Evolutionary conservation across 371 early-diverging fungal species (phyloP), one percentile per base, ranked within the genome.

Genomic region (Circinella minor): DNA sequence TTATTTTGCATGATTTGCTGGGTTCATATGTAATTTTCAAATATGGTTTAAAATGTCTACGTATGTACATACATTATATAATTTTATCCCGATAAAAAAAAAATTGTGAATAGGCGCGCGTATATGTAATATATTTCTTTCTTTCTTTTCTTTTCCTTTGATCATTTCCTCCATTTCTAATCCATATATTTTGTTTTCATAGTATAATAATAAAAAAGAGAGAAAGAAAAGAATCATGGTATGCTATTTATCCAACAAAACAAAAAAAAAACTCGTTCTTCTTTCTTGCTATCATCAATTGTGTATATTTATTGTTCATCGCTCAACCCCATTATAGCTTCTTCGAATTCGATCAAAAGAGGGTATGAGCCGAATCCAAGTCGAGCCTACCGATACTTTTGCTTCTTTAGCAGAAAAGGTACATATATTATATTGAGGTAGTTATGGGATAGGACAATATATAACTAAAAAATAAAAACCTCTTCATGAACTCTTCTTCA

Each of bases 341-440:
- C 86, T 96, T 61, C 92, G 97, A 68, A 81, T 95, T 66, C 89
- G 96, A 62, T 88, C 94, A 48, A 91, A 92, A 63, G 92, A 92
- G 46, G 95, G 95, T 65, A 95, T 93, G 84, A 75, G 80, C 76
- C 88, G 97, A 48, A 76, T 96, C 27, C 89, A 92, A 60, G 86
- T 91, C 51, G 89, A 90, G 47, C 80, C 88, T 1, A 72, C 65
- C 18, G 90, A 89, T 38, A 87, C 83, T 36, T 78, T 90, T 62
- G 71, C 65, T 9, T 68, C 81, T n/a, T 77, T 93, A 20, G 81
- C 78, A 49, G 69, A 83, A 54, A 88, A 91, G 88, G 89, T 92
- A 67, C 66, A 68, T 27, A 27, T 27, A 27, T 27, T 27, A 27
- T 27, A 27, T 27, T 27, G 27, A 27, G 27, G 27, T 27, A 27